These are phyloP conservation scores for Coemansia sp. DNA, from an alignment of 192 early-diverging fungal genomes.

Conservation along the genomic window DNA sequence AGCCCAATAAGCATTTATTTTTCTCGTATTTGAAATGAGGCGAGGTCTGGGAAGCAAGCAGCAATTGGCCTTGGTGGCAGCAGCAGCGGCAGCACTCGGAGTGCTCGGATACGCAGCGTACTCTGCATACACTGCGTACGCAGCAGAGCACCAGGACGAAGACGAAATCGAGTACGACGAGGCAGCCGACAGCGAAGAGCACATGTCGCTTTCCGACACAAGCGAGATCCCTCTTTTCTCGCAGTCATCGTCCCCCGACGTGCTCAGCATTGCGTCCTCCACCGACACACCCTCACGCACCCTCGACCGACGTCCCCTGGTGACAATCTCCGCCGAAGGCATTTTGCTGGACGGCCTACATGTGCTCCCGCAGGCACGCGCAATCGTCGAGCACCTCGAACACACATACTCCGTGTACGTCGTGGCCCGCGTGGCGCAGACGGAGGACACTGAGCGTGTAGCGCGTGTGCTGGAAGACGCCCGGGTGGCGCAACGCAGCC, in stretches of 20 bases:
- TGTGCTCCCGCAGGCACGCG: background rate
- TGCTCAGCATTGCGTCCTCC: too few species aligned
- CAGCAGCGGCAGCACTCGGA: too few species aligned
- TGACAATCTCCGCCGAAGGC: conserved; percentile 36
- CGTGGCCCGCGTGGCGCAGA: conserved; percentile 12
- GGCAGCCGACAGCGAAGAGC: background rate
- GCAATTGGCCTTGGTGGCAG: background rate
- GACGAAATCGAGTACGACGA: conserved; percentile 6
- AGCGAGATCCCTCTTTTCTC: too few species aligned
- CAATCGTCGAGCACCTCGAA: conserved; percentile 7
- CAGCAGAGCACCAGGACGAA: conserved; percentile 4
- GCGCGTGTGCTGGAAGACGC: conserved; percentile 3
- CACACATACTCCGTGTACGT: conserved; percentile 20
- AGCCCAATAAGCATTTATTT: too few species aligned
- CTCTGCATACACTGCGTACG: background rate
- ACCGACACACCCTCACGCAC: background rate
- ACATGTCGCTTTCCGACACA: background rate
- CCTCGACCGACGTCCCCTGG: background rate
- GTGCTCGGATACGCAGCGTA: background rate
- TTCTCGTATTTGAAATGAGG: too few species aligned
- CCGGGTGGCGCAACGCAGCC: conserved; percentile 2
- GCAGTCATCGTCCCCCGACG: too few species aligned
- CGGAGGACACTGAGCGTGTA: background rate
- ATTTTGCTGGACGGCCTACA: conserved; percentile 19
- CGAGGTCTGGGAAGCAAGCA: conserved; percentile 25